Conservation (phyloP, 371 early-diverging fungal genomes). For the Homolaphlyctis polyrhiza region DNA sequence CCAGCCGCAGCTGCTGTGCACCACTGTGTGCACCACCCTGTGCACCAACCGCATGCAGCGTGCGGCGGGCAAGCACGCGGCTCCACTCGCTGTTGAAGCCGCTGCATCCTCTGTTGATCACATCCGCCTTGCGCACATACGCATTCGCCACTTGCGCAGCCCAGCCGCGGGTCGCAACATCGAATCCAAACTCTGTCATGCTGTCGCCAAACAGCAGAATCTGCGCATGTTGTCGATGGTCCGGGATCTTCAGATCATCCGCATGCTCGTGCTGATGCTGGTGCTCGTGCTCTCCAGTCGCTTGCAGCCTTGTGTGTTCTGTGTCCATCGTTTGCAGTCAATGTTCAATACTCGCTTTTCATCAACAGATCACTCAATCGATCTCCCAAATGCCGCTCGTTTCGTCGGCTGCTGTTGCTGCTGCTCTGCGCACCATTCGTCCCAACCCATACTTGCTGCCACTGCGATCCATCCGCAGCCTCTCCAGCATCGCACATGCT, state of each 20-base stretch:
- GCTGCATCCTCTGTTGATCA: constrained; percentile 75
- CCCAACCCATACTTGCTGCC: no score
- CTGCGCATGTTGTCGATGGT: no score
- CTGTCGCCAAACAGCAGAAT: constrained; percentile 64
- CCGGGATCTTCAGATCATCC: no score
- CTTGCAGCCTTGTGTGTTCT: no score
- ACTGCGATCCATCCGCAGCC: no score
- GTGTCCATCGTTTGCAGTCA: no score
- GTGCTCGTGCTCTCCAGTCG: no score
- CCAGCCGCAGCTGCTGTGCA: constrained; percentile 29
- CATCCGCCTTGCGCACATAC: constrained; percentile 69
- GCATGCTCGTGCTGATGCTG: no score
- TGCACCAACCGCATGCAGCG: constrained; percentile 7
- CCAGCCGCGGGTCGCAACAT: constrained; percentile 44
- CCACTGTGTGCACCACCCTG: neutral
- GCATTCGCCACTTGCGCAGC: constrained; percentile 61
- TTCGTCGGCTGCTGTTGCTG: no score
- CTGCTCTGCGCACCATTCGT: no score
- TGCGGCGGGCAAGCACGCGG: constrained; percentile 40
- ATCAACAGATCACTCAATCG: neutral
- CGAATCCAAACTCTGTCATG: constrained; percentile 42
- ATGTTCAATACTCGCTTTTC: no score
- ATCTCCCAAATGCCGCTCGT: neutral
- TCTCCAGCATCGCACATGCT: no score
- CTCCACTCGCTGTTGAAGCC: constrained; percentile 75